Evolutionary conservation across 2,329 filamentous ascomycete species (phyloP).

Genomic region (Aulographum hederae): DNA sequence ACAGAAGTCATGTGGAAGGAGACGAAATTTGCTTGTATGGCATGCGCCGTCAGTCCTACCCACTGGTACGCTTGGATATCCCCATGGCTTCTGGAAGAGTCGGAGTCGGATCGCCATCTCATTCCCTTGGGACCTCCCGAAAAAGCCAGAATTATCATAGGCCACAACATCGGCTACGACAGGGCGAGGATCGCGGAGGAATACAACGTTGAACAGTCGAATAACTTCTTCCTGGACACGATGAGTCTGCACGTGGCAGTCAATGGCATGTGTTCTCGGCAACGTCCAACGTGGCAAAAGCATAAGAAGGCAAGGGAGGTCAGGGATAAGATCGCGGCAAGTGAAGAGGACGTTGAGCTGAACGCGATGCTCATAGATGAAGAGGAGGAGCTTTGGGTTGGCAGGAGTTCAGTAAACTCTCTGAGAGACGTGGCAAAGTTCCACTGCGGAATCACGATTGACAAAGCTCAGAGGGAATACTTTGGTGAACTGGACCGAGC

Average conservation of each 20-base stretch:
- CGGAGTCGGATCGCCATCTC: slow-evolving; percentile 57
- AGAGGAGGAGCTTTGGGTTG: slow-evolving; percentile 91
- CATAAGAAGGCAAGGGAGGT: slow-evolving; percentile 80
- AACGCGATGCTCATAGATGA: slow-evolving; percentile 60
- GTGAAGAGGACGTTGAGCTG: slow-evolving; percentile 48
- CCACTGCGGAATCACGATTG: slow-evolving; percentile 77
- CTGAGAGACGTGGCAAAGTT: slow-evolving; percentile 91
- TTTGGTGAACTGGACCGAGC: slow-evolving; percentile 67
- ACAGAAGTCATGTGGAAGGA: slow-evolving; percentile 95
- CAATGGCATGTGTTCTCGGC: slow-evolving; percentile 96
- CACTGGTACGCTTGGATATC: slow-evolving; percentile 98
- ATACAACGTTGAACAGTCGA: slow-evolving; percentile 65
- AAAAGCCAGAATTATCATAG: slow-evolving; percentile 61
- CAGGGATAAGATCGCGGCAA: slow-evolving; percentile 57
- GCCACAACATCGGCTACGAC: slow-evolving; percentile 93
- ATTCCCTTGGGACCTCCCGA: slow-evolving; percentile 69
- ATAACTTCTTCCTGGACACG: slow-evolving; percentile 81
- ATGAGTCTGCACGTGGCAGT: slow-evolving; percentile 97
- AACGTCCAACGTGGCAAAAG: slow-evolving; percentile 94
- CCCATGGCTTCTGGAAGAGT: slow-evolving; percentile 80
- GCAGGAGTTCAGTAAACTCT: slow-evolving; percentile 86
- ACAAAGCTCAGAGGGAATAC: slow-evolving; percentile 72
- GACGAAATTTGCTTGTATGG: slow-evolving; percentile 87
- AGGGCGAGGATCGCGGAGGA: slow-evolving; percentile 77
- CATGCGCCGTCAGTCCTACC: slow-evolving; percentile 73